A percentile compares a stretch with the other conserved stretches of the same genome.
Evolutionary conservation across 1,284 basidiomycete genomes (phyloP).

Genomic region (Leccinum pallidistipes): DNA sequence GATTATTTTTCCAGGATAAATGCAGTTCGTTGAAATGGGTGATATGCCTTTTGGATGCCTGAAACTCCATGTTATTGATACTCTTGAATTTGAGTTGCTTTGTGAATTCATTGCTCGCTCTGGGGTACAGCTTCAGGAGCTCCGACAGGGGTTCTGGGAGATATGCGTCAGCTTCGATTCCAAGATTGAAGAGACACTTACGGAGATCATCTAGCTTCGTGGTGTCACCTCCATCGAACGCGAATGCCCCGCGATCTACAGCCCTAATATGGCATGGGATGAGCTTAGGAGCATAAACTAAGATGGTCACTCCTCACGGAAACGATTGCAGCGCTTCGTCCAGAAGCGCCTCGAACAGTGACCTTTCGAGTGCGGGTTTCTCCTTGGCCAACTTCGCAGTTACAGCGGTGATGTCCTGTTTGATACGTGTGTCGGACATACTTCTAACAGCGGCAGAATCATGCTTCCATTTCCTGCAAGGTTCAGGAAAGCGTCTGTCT

Average conservation of each 20-base stretch:
- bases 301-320: constrained; percentile 24
- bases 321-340: constrained; percentile 22
- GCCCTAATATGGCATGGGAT: constrained; percentile 9
- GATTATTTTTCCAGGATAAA: neutral
- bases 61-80: constrained; percentile 9
- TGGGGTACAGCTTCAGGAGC: constrained; percentile 18
- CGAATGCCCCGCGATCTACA: constrained; percentile 18
- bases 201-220: constrained; percentile 5
- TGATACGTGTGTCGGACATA: neutral
- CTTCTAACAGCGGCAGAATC: constrained; percentile 5
- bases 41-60: constrained; percentile 25
- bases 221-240: neutral
- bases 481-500: constrained; percentile 22
- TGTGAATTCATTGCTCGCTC: constrained; percentile 14
- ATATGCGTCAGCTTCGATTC: neutral
- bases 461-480: constrained; percentile 26
- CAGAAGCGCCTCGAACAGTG: constrained; percentile 26
- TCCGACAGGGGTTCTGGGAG: constrained; percentile 15
- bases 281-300: neutral
- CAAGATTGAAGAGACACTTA: constrained; percentile 2
- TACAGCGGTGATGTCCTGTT: neutral
- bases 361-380: constrained; percentile 3
- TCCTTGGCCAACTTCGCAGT: constrained; percentile 8
- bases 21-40: constrained; percentile 19
- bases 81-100: constrained; percentile 1